Conservation (phyloP, 805 yeast genomes). For the Metschnikowia dekortorum region DNA sequence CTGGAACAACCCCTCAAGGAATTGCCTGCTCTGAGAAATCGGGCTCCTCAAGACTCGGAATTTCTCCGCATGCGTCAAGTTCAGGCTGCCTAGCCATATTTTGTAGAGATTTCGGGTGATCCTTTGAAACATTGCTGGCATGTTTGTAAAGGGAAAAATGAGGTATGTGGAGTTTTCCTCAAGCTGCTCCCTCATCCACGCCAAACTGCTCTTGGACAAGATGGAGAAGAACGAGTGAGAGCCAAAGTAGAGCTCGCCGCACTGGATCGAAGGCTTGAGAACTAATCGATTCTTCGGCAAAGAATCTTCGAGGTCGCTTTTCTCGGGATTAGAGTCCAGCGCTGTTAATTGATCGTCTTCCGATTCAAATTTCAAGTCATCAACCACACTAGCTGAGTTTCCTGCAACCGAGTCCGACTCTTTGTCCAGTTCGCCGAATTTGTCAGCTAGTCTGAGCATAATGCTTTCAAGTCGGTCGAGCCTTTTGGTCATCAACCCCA, state of each 20-base stretch:
- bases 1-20: slow-evolving; percentile 2
- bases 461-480: slow-evolving; percentile 6
- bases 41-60: slow-evolving; percentile 22
- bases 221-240: slow-evolving; percentile 34
- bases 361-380: background rate
- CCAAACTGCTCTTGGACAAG: slow-evolving; percentile 31
- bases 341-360: background rate
- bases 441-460: slow-evolving; percentile 1
- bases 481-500: slow-evolving; percentile 1
- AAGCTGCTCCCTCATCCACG: slow-evolving; percentile 27
- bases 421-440: background rate
- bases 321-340: background rate
- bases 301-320: background rate
- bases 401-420: background rate
- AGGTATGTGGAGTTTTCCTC: slow-evolving; percentile 19
- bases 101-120: slow-evolving; percentile 16
- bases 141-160: slow-evolving; percentile 24
- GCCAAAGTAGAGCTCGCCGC: slow-evolving; percentile 25
- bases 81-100: slow-evolving; percentile 31
- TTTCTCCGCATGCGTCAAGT: slow-evolving; percentile 18
- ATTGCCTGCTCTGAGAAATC: slow-evolving; percentile 17
- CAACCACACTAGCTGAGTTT: background rate
- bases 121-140: slow-evolving; percentile 24
- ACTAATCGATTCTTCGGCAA: background rate
- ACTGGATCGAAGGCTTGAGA: slow-evolving; percentile 2